A percentile compares a stretch with the other conserved stretches of the same genome.
Conservation (phyloP, 2,329 filamentous ascomycete genomes). For the Paradendryphiella salina region DNA sequence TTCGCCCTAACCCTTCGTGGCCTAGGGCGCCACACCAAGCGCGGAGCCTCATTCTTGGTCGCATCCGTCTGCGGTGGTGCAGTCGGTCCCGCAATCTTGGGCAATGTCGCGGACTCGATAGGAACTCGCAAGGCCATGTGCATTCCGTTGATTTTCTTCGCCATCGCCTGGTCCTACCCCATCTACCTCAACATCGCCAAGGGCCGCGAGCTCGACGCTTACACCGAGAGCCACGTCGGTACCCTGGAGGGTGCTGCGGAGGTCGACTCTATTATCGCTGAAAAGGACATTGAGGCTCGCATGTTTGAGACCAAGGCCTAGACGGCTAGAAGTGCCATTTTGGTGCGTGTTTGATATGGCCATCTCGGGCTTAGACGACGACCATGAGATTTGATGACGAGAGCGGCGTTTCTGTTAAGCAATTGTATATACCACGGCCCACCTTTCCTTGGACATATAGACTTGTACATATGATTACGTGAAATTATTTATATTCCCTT, state of each 20-base stretch:
- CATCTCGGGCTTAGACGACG: no score
- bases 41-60: slow-evolving; percentile 46
- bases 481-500: no score
- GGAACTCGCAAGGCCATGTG: slow-evolving; percentile 44
- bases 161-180: slow-evolving; percentile 43
- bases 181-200: slow-evolving; percentile 45
- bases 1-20: slow-evolving; percentile 45
- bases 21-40: slow-evolving; percentile 48
- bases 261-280: slow-evolving; percentile 30
- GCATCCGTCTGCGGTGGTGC: slow-evolving; percentile 45
- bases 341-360: no score
- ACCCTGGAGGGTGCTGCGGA: slow-evolving; percentile 28
- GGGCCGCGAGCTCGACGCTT: slow-evolving; percentile 44
- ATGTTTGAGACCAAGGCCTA: slow-evolving; percentile 22
- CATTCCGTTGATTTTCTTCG: slow-evolving; percentile 43
- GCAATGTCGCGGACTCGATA: slow-evolving; percentile 42
- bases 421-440: no score
- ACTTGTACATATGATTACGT: no score
- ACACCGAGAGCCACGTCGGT: slow-evolving; percentile 40
- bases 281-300: slow-evolving; percentile 31
- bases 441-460: no score
- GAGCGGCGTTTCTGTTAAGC: no score
- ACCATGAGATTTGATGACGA: no score
- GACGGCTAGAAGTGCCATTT: neutral
- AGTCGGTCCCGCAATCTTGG: slow-evolving; percentile 42